These are phyloP conservation scores for carrot (Daucus carota) DNA, from an alignment of 129 eudicot species.

Conservation along the genomic window DNA sequence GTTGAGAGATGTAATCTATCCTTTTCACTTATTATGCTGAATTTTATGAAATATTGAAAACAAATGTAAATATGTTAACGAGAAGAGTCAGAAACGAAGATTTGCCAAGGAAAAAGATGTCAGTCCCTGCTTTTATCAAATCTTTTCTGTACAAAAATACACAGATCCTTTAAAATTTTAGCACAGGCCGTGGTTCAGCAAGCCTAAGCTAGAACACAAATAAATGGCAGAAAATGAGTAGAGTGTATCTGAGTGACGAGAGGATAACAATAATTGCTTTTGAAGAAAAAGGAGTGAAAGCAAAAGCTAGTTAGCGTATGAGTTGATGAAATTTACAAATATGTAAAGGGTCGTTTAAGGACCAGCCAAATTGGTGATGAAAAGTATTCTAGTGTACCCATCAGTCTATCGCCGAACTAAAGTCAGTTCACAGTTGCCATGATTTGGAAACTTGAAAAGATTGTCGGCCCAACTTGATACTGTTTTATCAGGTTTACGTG, in stretches of 20 bases:
- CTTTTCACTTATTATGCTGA: no score
- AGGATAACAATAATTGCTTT: background rate
- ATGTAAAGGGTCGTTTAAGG: background rate
- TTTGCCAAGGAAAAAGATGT: no score
- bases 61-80: no score
- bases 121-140: no score
- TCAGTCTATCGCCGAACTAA: background rate
- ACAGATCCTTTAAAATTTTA: no score
- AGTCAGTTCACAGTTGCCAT: background rate
- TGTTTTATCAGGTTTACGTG: background rate
- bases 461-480: background rate
- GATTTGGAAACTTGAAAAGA: background rate
- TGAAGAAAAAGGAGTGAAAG: background rate
- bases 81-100: no score
- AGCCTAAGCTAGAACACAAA: background rate
- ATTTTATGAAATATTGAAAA: no score
- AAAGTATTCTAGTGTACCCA: background rate
- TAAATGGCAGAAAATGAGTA: background rate
- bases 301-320: background rate
- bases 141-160: no score
- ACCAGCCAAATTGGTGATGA: background rate
- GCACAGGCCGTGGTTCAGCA: no score
- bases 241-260: no score
- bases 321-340: no score
- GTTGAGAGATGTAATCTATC: no score